Conservation (phyloP, 768 basidiomycete genomes). For the Termitomyces sp. region DNA sequence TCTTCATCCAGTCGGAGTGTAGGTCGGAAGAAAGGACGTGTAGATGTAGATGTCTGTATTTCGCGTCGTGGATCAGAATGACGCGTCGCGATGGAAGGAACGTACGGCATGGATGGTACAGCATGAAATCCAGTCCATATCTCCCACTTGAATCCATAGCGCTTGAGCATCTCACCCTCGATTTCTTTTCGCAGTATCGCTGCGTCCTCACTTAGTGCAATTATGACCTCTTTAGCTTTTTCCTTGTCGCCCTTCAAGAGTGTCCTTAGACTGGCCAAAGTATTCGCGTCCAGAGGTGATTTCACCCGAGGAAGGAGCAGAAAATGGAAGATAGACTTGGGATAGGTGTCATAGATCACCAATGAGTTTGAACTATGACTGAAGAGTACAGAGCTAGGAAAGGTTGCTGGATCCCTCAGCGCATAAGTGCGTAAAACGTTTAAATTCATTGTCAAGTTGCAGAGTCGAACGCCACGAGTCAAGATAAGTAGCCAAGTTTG, state of each 20-base stretch:
- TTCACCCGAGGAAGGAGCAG: conserved; percentile 71
- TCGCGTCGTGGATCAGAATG: neutral
- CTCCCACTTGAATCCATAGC: conserved; percentile 73
- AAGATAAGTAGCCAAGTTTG: neutral
- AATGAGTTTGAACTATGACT: conserved; percentile 50
- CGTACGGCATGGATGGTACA: conserved; percentile 82
- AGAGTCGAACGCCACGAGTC: neutral
- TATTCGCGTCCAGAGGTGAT: conserved; percentile 24
- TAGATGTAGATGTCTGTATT: conserved; percentile 70
- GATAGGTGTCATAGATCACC: conserved; percentile 72
- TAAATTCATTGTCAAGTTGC: conserved; percentile 34
- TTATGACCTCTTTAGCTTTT: conserved; percentile 51
- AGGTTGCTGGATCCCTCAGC: conserved; percentile 38
- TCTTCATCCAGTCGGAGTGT: conserved; percentile 65
- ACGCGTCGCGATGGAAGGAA: conserved; percentile 9
- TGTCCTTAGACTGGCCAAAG: conserved; percentile 51
- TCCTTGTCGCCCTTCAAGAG: conserved; percentile 54
- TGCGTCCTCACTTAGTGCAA: conserved; percentile 54
- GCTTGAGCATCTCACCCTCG: conserved; percentile 72
- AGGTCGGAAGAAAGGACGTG: conserved; percentile 85
- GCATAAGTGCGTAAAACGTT: conserved; percentile 65
- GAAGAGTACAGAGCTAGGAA: conserved; percentile 64
- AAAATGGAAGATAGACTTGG: conserved; percentile 87
- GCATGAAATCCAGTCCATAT: conserved; percentile 86
- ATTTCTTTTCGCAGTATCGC: conserved; percentile 55